Percentiles rank a stretch among this genome's conserved stretches.
phyloP scores from a whole-genome alignment of 441 rosid species.

The Pelargonium myrrhifolium region DNA sequence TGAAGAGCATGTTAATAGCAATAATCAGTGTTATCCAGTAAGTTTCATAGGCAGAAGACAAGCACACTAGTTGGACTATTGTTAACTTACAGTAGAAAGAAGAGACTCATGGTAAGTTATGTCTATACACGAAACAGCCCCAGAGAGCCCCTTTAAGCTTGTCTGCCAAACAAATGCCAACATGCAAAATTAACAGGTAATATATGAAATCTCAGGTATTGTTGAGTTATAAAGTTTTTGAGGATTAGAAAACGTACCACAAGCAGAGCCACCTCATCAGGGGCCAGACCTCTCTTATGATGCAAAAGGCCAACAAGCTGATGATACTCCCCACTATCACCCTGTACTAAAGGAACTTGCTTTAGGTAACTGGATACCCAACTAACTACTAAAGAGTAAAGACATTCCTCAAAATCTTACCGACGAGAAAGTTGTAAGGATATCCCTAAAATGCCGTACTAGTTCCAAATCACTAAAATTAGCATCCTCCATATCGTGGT shows the following conservation, averaged over 20 bases:
- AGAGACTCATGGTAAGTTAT: slow-evolving; percentile 43
- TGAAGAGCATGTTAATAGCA: slow-evolving; percentile 14
- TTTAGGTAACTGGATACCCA: not conserved
- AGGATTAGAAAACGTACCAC: slow-evolving; percentile 35
- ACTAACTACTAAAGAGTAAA: too few relatives aligned
- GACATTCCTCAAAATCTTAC: slow-evolving; percentile 26
- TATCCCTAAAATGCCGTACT: slow-evolving; percentile 43
- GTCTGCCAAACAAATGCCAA: slow-evolving; percentile 33
- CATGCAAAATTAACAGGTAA: not conserved
- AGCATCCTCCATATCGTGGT: slow-evolving; percentile 16
- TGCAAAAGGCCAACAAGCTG: slow-evolving; percentile 61
- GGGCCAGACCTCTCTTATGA: slow-evolving; percentile 32
- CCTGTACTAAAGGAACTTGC: slow-evolving; percentile 36
- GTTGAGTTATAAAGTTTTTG: not conserved
- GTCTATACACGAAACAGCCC: slow-evolving; percentile 61
- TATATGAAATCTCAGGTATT: not conserved
- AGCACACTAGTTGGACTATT: not conserved
- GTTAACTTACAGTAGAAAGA: slow-evolving; percentile 53
- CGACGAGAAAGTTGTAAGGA: slow-evolving; percentile 35
- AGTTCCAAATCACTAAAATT: slow-evolving; percentile 43
- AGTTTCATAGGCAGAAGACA: not conserved
- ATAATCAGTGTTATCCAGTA: not conserved
- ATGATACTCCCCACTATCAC: slow-evolving; percentile 41
- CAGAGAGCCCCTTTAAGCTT: slow-evolving; percentile 52
- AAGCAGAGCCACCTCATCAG: slow-evolving; percentile 62